Evolutionary conservation across 331 rosid genomes (phyloP), one percentile per base, ranked within the genome.

Genomic region (Malus hybrid): DNA sequence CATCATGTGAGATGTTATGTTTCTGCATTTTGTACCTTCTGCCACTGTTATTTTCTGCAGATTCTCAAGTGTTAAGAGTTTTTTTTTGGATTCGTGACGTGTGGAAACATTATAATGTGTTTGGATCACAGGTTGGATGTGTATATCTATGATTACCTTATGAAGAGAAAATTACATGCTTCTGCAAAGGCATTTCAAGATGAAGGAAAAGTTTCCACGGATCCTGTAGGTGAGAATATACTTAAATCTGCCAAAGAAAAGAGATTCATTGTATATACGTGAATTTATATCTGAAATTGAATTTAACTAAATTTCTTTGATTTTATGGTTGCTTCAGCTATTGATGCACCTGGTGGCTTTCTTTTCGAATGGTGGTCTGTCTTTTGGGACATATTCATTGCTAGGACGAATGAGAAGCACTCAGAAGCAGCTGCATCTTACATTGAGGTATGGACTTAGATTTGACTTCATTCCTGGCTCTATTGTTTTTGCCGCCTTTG

Each of bases 301-400:
- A 34, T 59, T 63, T 33, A 60, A 77, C 70, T 18, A 20, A 67
- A 39, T 29, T 63, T 59, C 32, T 71, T 71, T 27, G 61, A 15
- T 69, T 74, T 33, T 61, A 42, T 22, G 19, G 74, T 48, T 79
- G 65, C 63, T 56, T 34, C 80, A 93, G 98, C 84, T 78, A 87
- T 87, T 57, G 92, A 83, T 55, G 93, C 91, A 24, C 96, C 97
- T 24, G 71, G 79, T 42, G 92, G 93, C 59, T 93, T 91, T 88
- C 97, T 93, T 78, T 83, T 84, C 6, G 98, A 93, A 24, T 24
- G 24, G 24, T 24, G 24, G 24, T 24, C 24, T 24, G 24, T 24
- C 24, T 24, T 24, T 24, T 93, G 98, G 98, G 96, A 91, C 77
- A 73, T 89, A 54, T 89, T 83, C 59, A 86, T 89, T 63, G 83